phyloP scores from a whole-genome alignment of 768 basidiomycete genomes.

The Gloeopeniophorella convolvens region DNA sequence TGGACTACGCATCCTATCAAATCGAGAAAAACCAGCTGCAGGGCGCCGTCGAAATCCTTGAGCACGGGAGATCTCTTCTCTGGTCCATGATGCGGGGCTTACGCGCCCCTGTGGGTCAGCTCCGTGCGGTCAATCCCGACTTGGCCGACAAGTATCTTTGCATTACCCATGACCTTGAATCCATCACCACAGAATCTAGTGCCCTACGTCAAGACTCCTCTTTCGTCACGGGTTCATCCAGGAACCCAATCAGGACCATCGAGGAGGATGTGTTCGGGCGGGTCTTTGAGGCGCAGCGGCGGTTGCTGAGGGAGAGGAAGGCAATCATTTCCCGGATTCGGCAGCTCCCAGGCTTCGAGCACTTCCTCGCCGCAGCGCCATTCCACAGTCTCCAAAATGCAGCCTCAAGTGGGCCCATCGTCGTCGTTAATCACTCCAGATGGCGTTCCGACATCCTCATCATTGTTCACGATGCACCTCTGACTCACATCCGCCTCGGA shows the following conservation, averaged over 20 bases:
- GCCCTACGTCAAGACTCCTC: too few species aligned
- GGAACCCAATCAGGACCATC: neutral
- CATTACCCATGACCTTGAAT: too few species aligned
- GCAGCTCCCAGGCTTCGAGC: neutral
- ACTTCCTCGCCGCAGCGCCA: neutral
- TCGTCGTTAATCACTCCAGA: neutral
- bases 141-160: too few species aligned
- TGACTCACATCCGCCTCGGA: neutral
- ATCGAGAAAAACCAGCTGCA: too few species aligned
- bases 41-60: constrained; percentile 1
- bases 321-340: neutral
- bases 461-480: neutral
- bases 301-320: neutral
- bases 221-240: too few species aligned
- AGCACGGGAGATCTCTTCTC: constrained; percentile 3
- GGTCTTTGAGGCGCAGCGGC: too few species aligned
- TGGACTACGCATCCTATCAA: too few species aligned
- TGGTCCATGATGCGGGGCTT: constrained; percentile 2
- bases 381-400: too few species aligned
- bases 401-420: neutral
- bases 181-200: too few species aligned
- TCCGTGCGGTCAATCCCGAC: too few species aligned
- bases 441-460: neutral
- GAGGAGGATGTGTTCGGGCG: too few species aligned
- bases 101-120: too few species aligned